Evolutionary conservation across 2,329 filamentous ascomycete species (phyloP).

Genomic region (Claviceps sp.): DNA sequence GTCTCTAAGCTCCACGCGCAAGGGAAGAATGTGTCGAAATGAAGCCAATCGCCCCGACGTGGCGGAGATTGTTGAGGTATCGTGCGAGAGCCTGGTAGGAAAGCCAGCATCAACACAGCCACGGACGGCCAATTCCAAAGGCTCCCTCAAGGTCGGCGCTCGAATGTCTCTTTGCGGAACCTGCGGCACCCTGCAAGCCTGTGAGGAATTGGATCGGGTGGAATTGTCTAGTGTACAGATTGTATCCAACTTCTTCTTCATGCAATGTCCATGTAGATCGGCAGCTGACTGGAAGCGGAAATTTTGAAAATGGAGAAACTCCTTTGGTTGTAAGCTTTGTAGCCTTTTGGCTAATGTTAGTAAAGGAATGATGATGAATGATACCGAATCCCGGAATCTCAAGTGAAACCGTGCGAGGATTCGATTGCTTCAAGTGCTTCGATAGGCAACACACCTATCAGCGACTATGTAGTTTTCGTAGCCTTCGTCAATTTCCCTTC

Average conservation of each 20-base stretch:
- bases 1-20: slow-evolving; percentile 29
- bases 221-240: slow-evolving; percentile 31
- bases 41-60: slow-evolving; percentile 31
- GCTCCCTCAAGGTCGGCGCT: slow-evolving; percentile 27
- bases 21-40: slow-evolving; percentile 27
- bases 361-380: not conserved
- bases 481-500: slow-evolving; percentile 25
- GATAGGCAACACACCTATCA: slow-evolving; percentile 19
- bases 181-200: slow-evolving; percentile 25
- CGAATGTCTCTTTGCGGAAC: slow-evolving; percentile 22
- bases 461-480: slow-evolving; percentile 30
- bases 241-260: slow-evolving; percentile 43
- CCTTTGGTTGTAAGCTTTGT: slow-evolving; percentile 24
- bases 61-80: slow-evolving; percentile 34
- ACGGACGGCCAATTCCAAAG: slow-evolving; percentile 31
- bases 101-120: slow-evolving; percentile 22
- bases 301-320: slow-evolving; percentile 36
- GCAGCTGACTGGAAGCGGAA: slow-evolving; percentile 33
- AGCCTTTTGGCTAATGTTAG: slow-evolving; percentile 18
- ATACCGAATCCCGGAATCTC: not conserved
- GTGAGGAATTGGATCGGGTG: slow-evolving; percentile 29
- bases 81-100: slow-evolving; percentile 20
- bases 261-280: slow-evolving; percentile 33
- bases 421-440: not conserved
- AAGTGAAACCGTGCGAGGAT: not conserved